Evolutionary conservation across 768 basidiomycete genomes (phyloP), one percentile per base, ranked within the genome.

Genomic region (Termitomyces sp.): DNA sequence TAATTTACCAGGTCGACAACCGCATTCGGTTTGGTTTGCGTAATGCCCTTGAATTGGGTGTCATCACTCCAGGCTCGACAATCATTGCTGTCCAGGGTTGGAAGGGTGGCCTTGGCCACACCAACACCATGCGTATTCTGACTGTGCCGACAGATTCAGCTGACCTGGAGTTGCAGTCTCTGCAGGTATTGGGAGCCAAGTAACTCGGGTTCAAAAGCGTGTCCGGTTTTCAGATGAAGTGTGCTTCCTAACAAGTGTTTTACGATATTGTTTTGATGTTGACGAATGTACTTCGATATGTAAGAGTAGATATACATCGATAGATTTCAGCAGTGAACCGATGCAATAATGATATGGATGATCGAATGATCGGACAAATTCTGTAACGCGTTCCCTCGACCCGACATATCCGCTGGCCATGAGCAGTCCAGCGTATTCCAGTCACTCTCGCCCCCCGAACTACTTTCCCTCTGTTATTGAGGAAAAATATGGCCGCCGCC

Each of bases 71-170:
- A 37, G 91, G 93, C 53, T 85, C 85, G 51, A 92, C 94, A 24
- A 82, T 99, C 65, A 78, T 98, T 59, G 96, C 96, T 47, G 89
- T 99, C 5, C 97, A 98, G 72, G 97, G 97, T n/a, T 99, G 96
- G 96, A 96, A 94, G 76, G 92, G 94, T 43, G 97, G 97, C 56
- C 82, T 97, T 44, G 95, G 94, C 32, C 93, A 97, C 74, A 95
- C 93, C 61, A 94, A 95, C 78, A 93, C 91, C 12, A 76, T 94
- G 55, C 87, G 92, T 48, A 81, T 94, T 58, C 71, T 94, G 62
- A 83, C 83, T 40, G 92, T 93, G 44, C 92, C 92, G 17, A 91
- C 88, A 22, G 89, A 93, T 64, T 58, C 71, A 34, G 88, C 87
- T 49, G 92, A 94, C 68, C 73, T 94, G 51, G 84, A 87, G 70